Base-by-base conservation (phyloP, 257 asterid species). In the Mentha longifolia region DNA sequence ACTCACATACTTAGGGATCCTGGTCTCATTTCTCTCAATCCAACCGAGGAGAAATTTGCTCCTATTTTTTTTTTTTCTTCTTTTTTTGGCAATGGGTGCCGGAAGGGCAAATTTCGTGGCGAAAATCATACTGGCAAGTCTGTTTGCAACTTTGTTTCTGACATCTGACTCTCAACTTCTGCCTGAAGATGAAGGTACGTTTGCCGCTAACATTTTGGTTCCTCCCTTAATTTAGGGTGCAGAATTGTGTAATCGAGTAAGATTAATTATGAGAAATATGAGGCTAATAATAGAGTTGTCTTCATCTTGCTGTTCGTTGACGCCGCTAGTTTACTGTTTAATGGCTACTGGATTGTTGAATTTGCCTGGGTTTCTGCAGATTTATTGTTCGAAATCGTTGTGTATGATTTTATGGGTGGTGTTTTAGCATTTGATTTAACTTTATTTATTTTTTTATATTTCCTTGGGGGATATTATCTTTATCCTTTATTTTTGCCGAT, bases 151-250 rank as follows among this genome's bases (percentile, higher is more conserved):
- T 51, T 28, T 86, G 20, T 7, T 75, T 74, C 47, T 68, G 19
- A 52, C 70, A 42, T 80, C 89, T 51, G 72, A 62, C 73, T 83
- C 89, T 72, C 92, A 86, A 70, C 85, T 74, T 43, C 77, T 86
- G 69, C 89, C 89, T 39, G 71, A 75, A 58, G 70, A 76, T 10
- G 92, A 86, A 84, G 89, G 88, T 84, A 68, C 66, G 0, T 55
- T 20, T 19, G 31, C 20, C 41, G 55, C 0, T 51, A 47, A 8
- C 50, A n/a, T 62, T 47, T 22, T 41, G 3, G 13, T 17, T 33
- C 61, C 8, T 46, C 41, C 30, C 7, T 10, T 20, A 35, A 43
- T 76, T 4, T 70, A n/a, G 19, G 56, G 5, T 54, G 65, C 25
- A 5, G 20, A 65, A 12, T 47, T 59, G 31, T 37, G 55, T 10